Conservation (phyloP, 2,329 filamentous ascomycete species). For the Cytospora piceae region DNA sequence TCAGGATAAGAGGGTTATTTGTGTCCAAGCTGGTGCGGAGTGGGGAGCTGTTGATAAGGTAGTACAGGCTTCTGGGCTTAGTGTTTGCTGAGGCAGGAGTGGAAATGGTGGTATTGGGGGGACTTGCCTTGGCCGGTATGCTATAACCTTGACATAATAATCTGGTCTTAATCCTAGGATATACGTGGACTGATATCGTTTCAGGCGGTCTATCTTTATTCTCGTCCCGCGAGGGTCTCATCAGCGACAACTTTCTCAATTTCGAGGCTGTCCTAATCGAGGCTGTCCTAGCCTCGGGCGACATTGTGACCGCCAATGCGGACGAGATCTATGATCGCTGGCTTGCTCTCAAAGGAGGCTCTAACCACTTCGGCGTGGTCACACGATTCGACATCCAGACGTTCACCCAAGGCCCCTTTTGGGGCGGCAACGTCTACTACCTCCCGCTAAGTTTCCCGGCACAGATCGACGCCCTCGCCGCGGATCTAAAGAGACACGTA, state of each 20-base stretch:
- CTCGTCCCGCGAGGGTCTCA: slow-evolving; percentile 46
- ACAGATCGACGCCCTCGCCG: slow-evolving; percentile 29
- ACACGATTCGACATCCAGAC: slow-evolving; percentile 35
- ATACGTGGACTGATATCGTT: too few relatives aligned
- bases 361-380: slow-evolving; percentile 39
- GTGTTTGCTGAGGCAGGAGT: too few relatives aligned
- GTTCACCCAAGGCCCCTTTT: slow-evolving; percentile 35
- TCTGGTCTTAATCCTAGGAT: too few relatives aligned
- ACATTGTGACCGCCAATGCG: slow-evolving; percentile 43
- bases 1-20: not conserved
- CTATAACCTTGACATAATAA: too few relatives aligned
- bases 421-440: slow-evolving; percentile 39
- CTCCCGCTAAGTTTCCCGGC: slow-evolving; percentile 29
- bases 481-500: slow-evolving; percentile 19
- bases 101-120: too few relatives aligned
- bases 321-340: slow-evolving; percentile 37
- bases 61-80: too few relatives aligned
- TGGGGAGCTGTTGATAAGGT: not conserved
- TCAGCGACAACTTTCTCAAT: slow-evolving; percentile 43
- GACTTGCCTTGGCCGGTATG: too few relatives aligned
- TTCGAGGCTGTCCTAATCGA: too few relatives aligned
- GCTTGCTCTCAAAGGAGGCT: slow-evolving; percentile 37
- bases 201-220: too few relatives aligned
- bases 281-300: slow-evolving; percentile 42
- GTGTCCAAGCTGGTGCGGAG: not conserved